Evolutionary conservation across 345 rosid species (phyloP), one percentile per base, ranked within the genome.

Genomic region (Citrus medica): DNA sequence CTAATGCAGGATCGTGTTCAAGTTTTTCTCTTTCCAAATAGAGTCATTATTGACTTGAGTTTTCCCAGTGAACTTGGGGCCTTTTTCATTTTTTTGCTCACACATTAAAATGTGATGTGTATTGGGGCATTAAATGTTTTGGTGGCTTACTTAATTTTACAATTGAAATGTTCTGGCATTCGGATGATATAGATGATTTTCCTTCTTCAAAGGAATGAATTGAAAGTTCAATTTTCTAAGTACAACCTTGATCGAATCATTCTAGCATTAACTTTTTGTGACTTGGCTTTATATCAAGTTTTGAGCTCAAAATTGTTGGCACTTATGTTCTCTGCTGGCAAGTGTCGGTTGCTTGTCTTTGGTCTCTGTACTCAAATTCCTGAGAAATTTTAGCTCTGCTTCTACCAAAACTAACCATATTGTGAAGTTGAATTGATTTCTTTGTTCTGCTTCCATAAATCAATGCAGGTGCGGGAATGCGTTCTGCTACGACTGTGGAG

Each of bases 401-500:
- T 65, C 19, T 28, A 62, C 32, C 69, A 65, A 10, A 32, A 33
- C n/a, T 19, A 65, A 65, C 12, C 68, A 32, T 30, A 16, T 17
- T 13, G 68, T 30, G n/a, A 5, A 68, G 16, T 32, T 65, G 22
- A 33, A 21, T 3, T 65, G 19, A 65, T 65, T 12, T 21, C 28
- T 51, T 22, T 64, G 14, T 38, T 25, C 59, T 21, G 24, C 27
- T n/a, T 59, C 56, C 38, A 33, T 37, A 4, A 58, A 62, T 60
- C 4, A 4, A 53, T 53, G 22, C 76, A 83, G 77, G 77, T 83
- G 86, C 33, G 71, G 79, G 64, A 55, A 40, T 69, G 79, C 75
- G 7, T 83, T 83, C 69, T 83, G 83, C 65, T 80, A 77, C 64
- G 42, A 35, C 4, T 83, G 86, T 53, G 58, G 58, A 17, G 22